Conservation (phyloP, 2,329 filamentous ascomycete genomes). For the Annulohypoxylon truncatum region DNA sequence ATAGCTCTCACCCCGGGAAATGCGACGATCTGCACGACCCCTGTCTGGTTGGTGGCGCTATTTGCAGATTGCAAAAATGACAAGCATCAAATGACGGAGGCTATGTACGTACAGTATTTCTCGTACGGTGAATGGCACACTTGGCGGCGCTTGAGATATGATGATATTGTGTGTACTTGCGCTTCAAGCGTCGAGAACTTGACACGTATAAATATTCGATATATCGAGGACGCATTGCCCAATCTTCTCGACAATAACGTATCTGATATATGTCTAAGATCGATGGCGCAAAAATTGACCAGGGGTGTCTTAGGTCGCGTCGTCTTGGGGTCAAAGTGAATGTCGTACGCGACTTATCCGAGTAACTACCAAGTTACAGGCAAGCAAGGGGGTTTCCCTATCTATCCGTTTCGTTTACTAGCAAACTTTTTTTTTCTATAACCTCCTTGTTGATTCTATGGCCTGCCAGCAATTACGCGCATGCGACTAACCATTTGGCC, state of each 20-base stretch:
- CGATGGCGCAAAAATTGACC: slow-evolving; percentile 3
- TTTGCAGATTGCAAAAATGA: slow-evolving; percentile 36
- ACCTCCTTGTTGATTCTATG: slow-evolving; percentile 20
- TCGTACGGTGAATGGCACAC: neutral
- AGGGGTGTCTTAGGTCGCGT: slow-evolving; percentile 17
- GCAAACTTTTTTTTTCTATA: slow-evolving; percentile 35
- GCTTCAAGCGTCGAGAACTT: neutral
- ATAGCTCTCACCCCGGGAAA: slow-evolving; percentile 47
- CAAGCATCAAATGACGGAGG: slow-evolving; percentile 15
- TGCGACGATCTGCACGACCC: slow-evolving; percentile 50
- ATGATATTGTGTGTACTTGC: neutral
- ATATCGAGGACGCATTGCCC: neutral
- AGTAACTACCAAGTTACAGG: neutral
- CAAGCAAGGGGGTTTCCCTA: slow-evolving; percentile 17
- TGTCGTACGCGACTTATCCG: neutral
- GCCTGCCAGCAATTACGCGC: slow-evolving; percentile 42
- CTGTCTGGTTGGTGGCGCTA: slow-evolving; percentile 42
- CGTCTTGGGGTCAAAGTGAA: neutral
- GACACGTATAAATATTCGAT: neutral
- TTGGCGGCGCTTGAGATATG: neutral
- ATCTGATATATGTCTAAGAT: slow-evolving; percentile 5
- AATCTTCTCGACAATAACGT: neutral
- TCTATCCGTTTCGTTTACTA: slow-evolving; percentile 25
- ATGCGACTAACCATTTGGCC: slow-evolving; percentile 40
- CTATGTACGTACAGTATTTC: slow-evolving; percentile 9